Evolutionary conservation across 2,329 filamentous ascomycete species (phyloP).

Genomic region (Diaporthe sp.): DNA sequence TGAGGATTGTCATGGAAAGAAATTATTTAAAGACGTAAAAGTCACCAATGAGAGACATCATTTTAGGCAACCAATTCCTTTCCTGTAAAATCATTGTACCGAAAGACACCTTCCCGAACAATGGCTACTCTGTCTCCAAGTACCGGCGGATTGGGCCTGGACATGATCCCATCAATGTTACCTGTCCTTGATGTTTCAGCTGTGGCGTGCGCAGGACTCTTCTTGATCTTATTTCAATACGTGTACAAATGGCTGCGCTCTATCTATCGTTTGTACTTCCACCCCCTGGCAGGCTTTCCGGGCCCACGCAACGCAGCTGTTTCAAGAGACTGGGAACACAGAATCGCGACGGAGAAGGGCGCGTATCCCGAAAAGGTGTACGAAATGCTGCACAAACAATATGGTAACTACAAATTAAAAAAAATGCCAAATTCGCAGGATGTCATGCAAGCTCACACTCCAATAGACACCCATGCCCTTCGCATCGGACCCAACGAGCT

Average conservation of each 20-base stretch:
- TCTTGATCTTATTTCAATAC: neutral
- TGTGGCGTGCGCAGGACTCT: neutral
- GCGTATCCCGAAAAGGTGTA: neutral
- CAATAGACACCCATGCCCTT: neutral
- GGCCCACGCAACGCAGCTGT: neutral
- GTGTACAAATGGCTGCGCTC: neutral
- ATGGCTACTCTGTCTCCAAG: neutral
- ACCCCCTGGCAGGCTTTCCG: neutral
- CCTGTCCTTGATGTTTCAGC: too few species aligned
- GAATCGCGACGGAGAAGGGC: neutral
- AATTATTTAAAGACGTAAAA: too few species aligned
- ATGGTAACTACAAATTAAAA: neutral
- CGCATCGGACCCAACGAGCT: neutral
- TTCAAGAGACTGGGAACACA: neutral
- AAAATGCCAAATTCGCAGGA: rapidly evolving
- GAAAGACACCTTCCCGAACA: too few species aligned
- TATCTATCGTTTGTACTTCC: neutral
- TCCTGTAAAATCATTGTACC: too few species aligned
- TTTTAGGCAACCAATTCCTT: too few species aligned
- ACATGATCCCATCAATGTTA: neutral
- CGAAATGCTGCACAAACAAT: neutral
- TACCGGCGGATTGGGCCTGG: neutral
- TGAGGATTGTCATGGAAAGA: too few species aligned
- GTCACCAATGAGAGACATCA: neutral
- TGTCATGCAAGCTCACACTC: neutral